Base-by-base conservation (phyloP, 768 basidiomycete species). In the Tulasnella sp. region DNA sequence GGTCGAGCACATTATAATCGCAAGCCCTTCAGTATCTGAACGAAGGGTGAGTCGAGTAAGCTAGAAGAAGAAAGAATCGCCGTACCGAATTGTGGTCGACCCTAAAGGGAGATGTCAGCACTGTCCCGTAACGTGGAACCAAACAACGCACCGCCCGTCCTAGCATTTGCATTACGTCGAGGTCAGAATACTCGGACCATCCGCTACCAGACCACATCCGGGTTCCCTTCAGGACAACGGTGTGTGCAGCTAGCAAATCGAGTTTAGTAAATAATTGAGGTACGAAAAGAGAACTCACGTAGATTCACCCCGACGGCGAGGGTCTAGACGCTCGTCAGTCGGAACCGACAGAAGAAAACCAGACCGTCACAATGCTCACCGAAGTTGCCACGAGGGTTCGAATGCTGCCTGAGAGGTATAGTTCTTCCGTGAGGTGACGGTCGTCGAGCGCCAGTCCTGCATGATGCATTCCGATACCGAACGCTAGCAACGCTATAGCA, bases 221-320 rank as follows among this genome's bases (percentile, higher is more conserved):
- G 21, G 94, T 92, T 2, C 93, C 94, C 64, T 89, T 90, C 63
- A 99, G 84, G 59, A 97, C 79, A 48, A 94, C 94, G 61, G 86
- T 86, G 64, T 94, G 88, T 1, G 93, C 92, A 45, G 94, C 88
- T 91, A 60, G 19, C 4, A 17, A 32, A 31, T 8, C 12, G 25
- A 11, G 37, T 15, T 15, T 17, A 27, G 23, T 11, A 19, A 14
- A 25, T 2, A 60, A 40, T 23, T 42, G 12, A 53, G 31, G 21
- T 50, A 15, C 9, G 12, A 23, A n/a, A 34, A 36, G 50, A 37
- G 46, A 17, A 71, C 82, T 62, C 65, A 89, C 89, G 96, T 53
- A 98, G 74, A 66, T 99, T 98, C 32, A 98, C 90, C 1, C 96
- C 94, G 36, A 97, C 91, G 0, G 96, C 93, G 23, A 99, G 74